phyloP scores from a whole-genome alignment of 768 basidiomycete genomes.

The Pulveroboletus ravenelii region DNA sequence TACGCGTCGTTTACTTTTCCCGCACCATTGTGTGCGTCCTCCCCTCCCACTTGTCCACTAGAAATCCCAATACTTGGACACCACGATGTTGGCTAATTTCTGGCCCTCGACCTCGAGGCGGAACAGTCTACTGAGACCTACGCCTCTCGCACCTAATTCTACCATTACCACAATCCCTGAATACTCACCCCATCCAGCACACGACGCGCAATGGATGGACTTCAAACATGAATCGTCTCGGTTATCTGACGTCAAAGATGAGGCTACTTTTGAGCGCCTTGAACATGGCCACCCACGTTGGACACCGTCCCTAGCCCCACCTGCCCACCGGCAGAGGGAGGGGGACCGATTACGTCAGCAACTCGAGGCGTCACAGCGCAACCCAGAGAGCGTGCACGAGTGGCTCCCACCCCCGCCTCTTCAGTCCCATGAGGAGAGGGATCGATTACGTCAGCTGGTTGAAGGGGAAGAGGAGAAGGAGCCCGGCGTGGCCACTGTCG shows the following conservation, averaged over 20 bases:
- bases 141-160: conserved; percentile 20
- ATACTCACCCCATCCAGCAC: conserved; percentile 2
- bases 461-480: conserved; percentile 16
- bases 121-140: conserved; percentile 10
- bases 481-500: neutral
- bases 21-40: neutral
- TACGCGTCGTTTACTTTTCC: neutral
- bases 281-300: conserved; percentile 12
- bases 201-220: conserved; percentile 23
- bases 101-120: conserved; percentile 18
- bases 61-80: neutral
- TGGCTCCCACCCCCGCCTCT: too few species aligned
- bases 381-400: conserved; percentile 4
- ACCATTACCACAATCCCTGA: conserved; percentile 12
- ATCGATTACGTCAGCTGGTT: conserved; percentile 6
- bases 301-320: neutral
- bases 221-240: conserved; percentile 11
- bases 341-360: conserved; percentile 3
- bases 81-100: neutral
- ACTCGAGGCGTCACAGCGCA: conserved; percentile 11
- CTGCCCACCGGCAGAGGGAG: conserved; percentile 6
- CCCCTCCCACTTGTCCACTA: neutral
- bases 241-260: conserved; percentile 19
- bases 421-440: conserved; percentile 9
- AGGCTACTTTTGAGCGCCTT: conserved; percentile 11